Evolutionary conservation across 2,329 filamentous ascomycete species (phyloP).

Genomic region (Penicillium corylophilum): DNA sequence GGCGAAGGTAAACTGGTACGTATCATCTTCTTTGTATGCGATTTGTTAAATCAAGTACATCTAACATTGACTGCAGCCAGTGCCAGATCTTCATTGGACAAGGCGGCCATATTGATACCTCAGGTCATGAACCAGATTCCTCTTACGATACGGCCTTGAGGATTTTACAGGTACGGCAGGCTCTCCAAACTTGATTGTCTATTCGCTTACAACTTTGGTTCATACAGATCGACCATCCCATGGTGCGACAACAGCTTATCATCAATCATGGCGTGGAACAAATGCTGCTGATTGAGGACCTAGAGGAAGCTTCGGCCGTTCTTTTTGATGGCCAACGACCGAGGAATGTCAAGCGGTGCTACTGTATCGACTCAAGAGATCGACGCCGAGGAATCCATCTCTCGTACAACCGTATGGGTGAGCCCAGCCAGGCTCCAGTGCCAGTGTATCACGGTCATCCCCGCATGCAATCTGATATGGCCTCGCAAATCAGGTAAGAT

Average conservation of each 20-base stretch:
- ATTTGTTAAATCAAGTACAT: neutral
- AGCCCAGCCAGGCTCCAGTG: slow-evolving; percentile 54
- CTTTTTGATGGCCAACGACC: slow-evolving; percentile 65
- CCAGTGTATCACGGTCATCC: slow-evolving; percentile 54
- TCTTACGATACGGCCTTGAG: slow-evolving; percentile 75
- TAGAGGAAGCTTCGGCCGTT: slow-evolving; percentile 64
- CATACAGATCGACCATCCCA: slow-evolving; percentile 68
- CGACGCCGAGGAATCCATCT: slow-evolving; percentile 62
- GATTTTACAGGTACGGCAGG: slow-evolving; percentile 59
- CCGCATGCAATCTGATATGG: slow-evolving; percentile 78
- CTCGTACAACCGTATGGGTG: slow-evolving; percentile 50
- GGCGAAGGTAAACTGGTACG: slow-evolving; percentile 55
- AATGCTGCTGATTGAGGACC: slow-evolving; percentile 69
- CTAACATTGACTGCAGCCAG: slow-evolving; percentile 37
- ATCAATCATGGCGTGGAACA: slow-evolving; percentile 84
- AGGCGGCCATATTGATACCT: slow-evolving; percentile 55
- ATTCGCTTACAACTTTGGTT: slow-evolving; percentile 16
- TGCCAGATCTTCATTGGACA: slow-evolving; percentile 66
- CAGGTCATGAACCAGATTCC: slow-evolving; percentile 69
- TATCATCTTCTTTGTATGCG: slow-evolving; percentile 4
- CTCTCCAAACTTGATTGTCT: neutral
- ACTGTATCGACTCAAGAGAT: slow-evolving; percentile 62
- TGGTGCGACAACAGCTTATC: slow-evolving; percentile 77
- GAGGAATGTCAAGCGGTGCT: slow-evolving; percentile 70
- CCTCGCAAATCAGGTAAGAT: slow-evolving; percentile 60